Conservation (phyloP, 2,329 filamentous ascomycete species). For the Claviceps arundinis region DNA sequence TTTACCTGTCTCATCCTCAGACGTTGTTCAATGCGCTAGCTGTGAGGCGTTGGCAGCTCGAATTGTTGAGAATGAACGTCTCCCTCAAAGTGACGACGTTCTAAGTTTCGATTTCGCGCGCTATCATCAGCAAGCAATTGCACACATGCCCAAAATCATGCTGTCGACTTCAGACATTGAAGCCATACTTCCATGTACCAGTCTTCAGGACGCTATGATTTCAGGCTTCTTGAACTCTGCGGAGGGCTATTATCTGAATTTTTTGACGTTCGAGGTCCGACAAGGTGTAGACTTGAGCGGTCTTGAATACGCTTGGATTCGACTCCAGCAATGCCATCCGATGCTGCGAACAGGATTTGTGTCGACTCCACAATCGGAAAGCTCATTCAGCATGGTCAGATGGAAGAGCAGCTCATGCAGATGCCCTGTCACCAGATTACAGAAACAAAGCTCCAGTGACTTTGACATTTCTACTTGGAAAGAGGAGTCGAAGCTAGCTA, state of each 20-base stretch:
- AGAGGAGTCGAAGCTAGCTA: constrained; percentile 13
- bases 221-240: constrained; percentile 56
- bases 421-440: constrained; percentile 7
- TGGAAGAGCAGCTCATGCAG: constrained; percentile 21
- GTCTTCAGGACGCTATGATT: constrained; percentile 68
- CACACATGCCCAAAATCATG: constrained; percentile 14
- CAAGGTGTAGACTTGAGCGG: constrained; percentile 20
- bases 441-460: neutral
- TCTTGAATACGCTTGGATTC: constrained; percentile 46
- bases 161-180: constrained; percentile 28
- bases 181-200: constrained; percentile 61
- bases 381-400: constrained; percentile 64
- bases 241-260: constrained; percentile 64
- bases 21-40: constrained; percentile 55
- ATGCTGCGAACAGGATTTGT: constrained; percentile 69
- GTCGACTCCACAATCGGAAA: constrained; percentile 42
- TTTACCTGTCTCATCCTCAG: constrained; percentile 47
- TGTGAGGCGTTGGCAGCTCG: constrained; percentile 25
- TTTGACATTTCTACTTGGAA: constrained; percentile 22
- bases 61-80: constrained; percentile 9
- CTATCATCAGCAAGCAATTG: constrained; percentile 23
- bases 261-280: constrained; percentile 41
- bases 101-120: constrained; percentile 21
- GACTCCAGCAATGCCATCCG: constrained; percentile 40
- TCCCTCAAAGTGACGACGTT: neutral